Base-by-base conservation (phyloP, 805 yeast species). In the Lipomyces starkeyi region DNA sequence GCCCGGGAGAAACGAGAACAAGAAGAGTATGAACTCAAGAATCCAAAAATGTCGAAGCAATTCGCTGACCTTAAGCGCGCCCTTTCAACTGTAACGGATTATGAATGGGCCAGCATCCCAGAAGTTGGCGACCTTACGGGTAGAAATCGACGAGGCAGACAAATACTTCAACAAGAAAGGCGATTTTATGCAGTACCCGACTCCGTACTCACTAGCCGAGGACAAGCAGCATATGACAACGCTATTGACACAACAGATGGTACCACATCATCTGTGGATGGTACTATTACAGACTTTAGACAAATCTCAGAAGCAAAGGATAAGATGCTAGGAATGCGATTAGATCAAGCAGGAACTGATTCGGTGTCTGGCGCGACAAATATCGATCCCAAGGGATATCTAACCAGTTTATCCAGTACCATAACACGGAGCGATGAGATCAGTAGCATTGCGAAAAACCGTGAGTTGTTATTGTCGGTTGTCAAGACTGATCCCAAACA, bases 41-140 rank as follows among this genome's bases (percentile, higher is more conserved):
- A 76, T 61, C 77, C 77, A 2, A 69, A 74, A 11, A 83, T 85
- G 20, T 80, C 87, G 9, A 80, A 76, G n/a, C 87, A 88, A 70
- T 91, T 92, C 76, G 80, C 85, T 0, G 94, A 89, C 74, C 80
- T 90, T 68, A 93, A 93, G 74, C 79, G 88, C 34, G 86, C 83
- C 0, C 78, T 93, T 52, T 80, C 88, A 0, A 73, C 77, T 0
- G 85, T 94, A 0, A 81, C 90, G 2, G 85, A 81, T 25, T 90
- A 86, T 2, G 88, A 93, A 74, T 94, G 99, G 99, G 83, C 84
- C 3, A 83, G 81, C 68, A 75, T 94, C 2, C 98, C 98, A 0
- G 97, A 92, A 70, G 95, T 91, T 1, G 90, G 92, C 0, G 98
- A 94, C 77, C 81, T 91, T 74, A 95, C 99, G 0, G 84, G 87